Conservation (phyloP, 805 yeast species). For the Zygotorulaspora danielsina region DNA sequence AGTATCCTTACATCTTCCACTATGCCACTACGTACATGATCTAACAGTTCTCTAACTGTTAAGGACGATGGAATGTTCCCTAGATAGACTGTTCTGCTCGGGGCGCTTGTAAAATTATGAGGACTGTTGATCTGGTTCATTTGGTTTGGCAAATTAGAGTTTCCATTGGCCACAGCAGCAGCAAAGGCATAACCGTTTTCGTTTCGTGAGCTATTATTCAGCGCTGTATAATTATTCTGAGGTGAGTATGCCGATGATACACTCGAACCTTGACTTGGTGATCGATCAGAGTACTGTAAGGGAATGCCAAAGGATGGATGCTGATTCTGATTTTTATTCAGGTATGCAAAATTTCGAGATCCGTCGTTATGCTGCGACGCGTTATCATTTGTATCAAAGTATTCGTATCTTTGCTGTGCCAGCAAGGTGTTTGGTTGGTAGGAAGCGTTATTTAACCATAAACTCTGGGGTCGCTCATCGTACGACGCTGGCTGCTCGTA, state of each 20-base stretch:
- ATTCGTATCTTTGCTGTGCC: neutral
- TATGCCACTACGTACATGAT: conserved; percentile 87
- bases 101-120: conserved; percentile 43
- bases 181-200: conserved; percentile 17
- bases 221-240: conserved; percentile 3
- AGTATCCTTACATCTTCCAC: conserved; percentile 73
- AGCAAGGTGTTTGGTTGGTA: neutral
- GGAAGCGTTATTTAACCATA: neutral
- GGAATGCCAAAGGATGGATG: conserved; percentile 11
- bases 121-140: conserved; percentile 23
- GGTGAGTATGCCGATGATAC: conserved; percentile 15
- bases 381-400: neutral
- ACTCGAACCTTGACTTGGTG: conserved; percentile 17
- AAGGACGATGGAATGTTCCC: conserved; percentile 84
- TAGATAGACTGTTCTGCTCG: conserved; percentile 82
- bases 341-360: neutral
- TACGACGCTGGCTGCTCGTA: conserved; percentile 1
- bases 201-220: conserved; percentile 1
- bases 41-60: conserved; percentile 74
- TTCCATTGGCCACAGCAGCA: conserved; percentile 28
- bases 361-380: neutral
- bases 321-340: conserved; percentile 4
- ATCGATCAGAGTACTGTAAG: conserved; percentile 9
- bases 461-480: neutral
- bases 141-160: conserved; percentile 16